Evolutionary conservation across 2,329 filamentous ascomycete genomes (phyloP).

Genomic region (Verticillium isaacii): DNA sequence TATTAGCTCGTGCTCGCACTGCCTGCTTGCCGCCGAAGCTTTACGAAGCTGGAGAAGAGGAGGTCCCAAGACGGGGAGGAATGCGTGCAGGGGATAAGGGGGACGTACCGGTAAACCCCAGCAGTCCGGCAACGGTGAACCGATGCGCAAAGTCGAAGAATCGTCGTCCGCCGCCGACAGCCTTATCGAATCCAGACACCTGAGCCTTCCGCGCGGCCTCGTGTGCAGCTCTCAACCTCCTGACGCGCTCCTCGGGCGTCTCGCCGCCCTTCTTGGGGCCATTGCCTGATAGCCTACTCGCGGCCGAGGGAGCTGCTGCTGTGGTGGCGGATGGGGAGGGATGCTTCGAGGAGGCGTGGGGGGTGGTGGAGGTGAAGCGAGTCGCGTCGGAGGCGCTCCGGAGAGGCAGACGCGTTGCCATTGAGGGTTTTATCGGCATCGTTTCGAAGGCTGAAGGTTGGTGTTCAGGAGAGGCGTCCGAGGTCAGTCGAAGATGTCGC

Average conservation of each 20-base stretch:
- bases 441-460: background rate
- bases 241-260: constrained; percentile 65
- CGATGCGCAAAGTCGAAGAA: constrained; percentile 53
- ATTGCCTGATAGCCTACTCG: constrained; percentile 5
- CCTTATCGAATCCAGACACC: constrained; percentile 45
- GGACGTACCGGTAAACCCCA: constrained; percentile 49
- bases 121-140: constrained; percentile 48
- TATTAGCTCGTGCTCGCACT: background rate
- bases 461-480: background rate
- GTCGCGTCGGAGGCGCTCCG: constrained; percentile 76
- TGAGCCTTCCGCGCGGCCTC: constrained; percentile 59
- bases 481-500: background rate
- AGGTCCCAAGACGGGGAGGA: background rate
- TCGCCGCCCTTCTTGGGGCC: constrained; percentile 37
- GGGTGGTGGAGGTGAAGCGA: constrained; percentile 53
- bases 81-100: background rate
- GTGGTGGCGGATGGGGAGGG: constrained; percentile 8
- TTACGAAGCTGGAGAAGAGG: background rate
- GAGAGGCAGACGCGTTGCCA: constrained; percentile 43
- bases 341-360: constrained; percentile 63
- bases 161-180: constrained; percentile 42
- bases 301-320: constrained; percentile 21
- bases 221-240: constrained; percentile 62
- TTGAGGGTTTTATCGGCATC: constrained; percentile 15
- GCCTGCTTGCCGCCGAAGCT: background rate